Evolutionary conservation across 805 yeast genomes (phyloP).

Genomic region (Danielia reshetovae): DNA sequence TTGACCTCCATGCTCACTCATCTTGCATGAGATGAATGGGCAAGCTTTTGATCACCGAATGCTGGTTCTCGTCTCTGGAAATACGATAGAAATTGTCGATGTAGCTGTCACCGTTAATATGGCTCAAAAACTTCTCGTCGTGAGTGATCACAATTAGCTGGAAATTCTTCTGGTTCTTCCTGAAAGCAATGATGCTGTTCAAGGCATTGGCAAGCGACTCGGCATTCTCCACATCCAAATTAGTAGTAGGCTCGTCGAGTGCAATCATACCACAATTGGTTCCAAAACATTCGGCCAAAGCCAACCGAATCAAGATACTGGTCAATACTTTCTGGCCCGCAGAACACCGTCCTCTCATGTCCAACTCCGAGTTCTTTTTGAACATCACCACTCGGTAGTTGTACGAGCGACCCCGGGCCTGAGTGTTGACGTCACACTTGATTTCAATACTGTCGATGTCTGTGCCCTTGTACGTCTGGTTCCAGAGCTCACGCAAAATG

Average conservation of each 20-base stretch:
- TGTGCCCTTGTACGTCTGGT: constrained; percentile 87
- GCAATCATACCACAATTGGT: constrained; percentile 93
- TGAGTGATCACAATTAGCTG: constrained; percentile 95
- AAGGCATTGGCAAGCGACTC: constrained; percentile 83
- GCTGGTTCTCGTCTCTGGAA: constrained; percentile 74
- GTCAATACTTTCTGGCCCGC: constrained; percentile 98
- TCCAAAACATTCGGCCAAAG: constrained; percentile 94
- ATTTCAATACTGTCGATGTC: constrained; percentile 91
- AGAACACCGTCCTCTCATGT: constrained; percentile 97
- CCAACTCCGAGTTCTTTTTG: constrained; percentile 86
- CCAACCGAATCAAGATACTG: constrained; percentile 83
- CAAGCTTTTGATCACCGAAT: constrained; percentile 61
- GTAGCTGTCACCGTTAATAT: constrained; percentile 80
- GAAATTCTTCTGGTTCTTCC: constrained; percentile 80
- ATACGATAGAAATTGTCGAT: constrained; percentile 86
- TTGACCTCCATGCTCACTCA: constrained; percentile 12
- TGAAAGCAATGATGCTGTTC: constrained; percentile 64
- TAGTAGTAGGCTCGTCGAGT: constrained; percentile 96
- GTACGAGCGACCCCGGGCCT: constrained; percentile 59
- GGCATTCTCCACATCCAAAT: constrained; percentile 83
- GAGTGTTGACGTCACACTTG: constrained; percentile 66
- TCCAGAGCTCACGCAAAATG: constrained; percentile 89
- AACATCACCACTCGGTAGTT: constrained; percentile 94
- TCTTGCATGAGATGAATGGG: constrained; percentile 39
- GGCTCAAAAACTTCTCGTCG: constrained; percentile 83